Conservation (phyloP, 768 basidiomycete genomes). For the Dictyophora rubrovolvata region DNA sequence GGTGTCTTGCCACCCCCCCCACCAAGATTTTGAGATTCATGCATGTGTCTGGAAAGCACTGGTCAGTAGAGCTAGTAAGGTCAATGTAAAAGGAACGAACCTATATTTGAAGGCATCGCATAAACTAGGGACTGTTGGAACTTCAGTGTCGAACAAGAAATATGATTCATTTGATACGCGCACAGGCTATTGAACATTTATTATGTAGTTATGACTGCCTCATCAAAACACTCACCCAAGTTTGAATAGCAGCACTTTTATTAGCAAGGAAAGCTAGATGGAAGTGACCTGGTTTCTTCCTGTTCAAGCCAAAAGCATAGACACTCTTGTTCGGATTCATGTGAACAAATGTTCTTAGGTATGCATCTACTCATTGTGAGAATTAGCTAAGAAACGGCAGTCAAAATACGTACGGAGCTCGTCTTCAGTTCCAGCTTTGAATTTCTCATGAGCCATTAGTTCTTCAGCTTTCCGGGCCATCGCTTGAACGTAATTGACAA, state of each 20-base stretch:
- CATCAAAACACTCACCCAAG: conserved; percentile 56
- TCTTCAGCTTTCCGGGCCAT: conserved; percentile 92
- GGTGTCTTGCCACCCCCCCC: conserved; percentile 59
- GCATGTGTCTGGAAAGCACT: conserved; percentile 47
- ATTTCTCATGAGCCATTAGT: conserved; percentile 91
- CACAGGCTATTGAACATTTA: conserved; percentile 45
- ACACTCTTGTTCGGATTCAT: conserved; percentile 92
- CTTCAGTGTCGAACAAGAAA: conserved; percentile 81
- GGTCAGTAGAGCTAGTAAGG: not conserved
- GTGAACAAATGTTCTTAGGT: conserved; percentile 79
- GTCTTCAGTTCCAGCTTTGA: conserved; percentile 78
- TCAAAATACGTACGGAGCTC: conserved; percentile 67
- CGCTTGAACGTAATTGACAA: conserved; percentile 93
- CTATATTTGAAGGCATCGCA: conserved; percentile 88
- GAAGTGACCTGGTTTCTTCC: conserved; percentile 87
- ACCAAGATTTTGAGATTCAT: conserved; percentile 62
- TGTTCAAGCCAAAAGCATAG: conserved; percentile 90
- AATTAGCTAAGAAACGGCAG: not conserved
- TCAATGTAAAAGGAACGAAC: conserved; percentile 27
- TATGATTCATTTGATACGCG: conserved; percentile 84
- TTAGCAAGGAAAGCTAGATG: conserved; percentile 88
- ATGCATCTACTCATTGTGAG: conserved; percentile 49
- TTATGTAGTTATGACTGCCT: not conserved
- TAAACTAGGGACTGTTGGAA: conserved; percentile 83
- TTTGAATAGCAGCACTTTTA: conserved; percentile 80